phyloP scores from a whole-genome alignment of 176 grass and related monocot species.

The Oryza meridionalis region DNA sequence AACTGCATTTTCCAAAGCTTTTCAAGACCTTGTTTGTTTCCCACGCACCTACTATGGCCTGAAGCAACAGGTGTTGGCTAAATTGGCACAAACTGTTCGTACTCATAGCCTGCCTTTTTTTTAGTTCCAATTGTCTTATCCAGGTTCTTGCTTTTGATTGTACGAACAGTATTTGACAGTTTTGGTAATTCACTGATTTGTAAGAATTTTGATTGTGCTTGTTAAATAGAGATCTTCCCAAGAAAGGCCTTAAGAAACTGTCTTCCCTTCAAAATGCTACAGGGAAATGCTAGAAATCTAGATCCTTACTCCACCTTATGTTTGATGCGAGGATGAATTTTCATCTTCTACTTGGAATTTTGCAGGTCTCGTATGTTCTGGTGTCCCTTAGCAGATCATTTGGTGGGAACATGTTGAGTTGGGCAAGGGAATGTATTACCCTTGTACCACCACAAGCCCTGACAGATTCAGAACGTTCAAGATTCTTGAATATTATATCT shows the following conservation, averaged over 20 bases:
- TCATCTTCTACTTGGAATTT: constrained; percentile 29
- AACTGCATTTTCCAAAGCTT: neutral
- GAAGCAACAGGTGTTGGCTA: neutral
- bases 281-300: neutral
- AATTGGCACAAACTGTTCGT: neutral
- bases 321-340: constrained; percentile 6
- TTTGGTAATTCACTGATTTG: neutral
- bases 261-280: neutral
- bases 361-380: constrained; percentile 88
- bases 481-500: constrained; percentile 76
- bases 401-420: constrained; percentile 68
- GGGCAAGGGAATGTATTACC: constrained; percentile 77
- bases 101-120: neutral
- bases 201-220: neutral
- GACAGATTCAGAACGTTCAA: constrained; percentile 77
- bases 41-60: neutral
- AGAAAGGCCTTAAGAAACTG: neutral
- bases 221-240: constrained; percentile 10
- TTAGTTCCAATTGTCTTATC: neutral
- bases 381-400: constrained; percentile 79
- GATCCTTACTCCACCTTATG: neutral
- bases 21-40: neutral
- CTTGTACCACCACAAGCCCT: constrained; percentile 80
- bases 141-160: neutral
- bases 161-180: neutral